Conservation (phyloP, 768 basidiomycete genomes). For the Boletales sp. region DNA sequence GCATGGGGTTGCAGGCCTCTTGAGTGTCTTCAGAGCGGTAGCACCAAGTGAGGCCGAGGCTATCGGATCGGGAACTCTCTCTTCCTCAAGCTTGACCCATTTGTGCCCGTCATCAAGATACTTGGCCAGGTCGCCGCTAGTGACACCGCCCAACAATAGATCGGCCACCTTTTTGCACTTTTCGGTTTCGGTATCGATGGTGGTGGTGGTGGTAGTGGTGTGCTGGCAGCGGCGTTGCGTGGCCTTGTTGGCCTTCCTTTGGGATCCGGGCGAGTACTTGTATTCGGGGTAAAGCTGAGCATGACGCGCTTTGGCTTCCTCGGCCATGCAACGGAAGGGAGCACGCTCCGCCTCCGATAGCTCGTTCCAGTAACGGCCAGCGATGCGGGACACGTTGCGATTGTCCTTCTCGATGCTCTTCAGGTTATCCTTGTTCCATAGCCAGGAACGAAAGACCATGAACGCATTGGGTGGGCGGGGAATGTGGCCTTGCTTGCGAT, state of each 20-base stretch:
- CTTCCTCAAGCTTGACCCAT: not conserved
- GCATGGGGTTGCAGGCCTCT: slow-evolving; percentile 6
- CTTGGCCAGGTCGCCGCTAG: slow-evolving; percentile 28
- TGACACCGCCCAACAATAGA: slow-evolving; percentile 33
- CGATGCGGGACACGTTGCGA: slow-evolving; percentile 68
- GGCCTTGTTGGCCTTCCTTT: slow-evolving; percentile 21
- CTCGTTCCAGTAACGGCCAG: slow-evolving; percentile 65
- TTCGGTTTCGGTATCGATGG: slow-evolving; percentile 29
- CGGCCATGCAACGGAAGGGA: slow-evolving; percentile 46
- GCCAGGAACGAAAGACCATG: slow-evolving; percentile 74
- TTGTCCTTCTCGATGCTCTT: slow-evolving; percentile 63
- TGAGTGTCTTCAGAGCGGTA: not conserved
- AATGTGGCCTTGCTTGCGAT: slow-evolving; percentile 48
- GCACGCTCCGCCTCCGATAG: slow-evolving; percentile 45
- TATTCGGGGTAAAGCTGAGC: slow-evolving; percentile 54
- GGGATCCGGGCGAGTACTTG: slow-evolving; percentile 53
- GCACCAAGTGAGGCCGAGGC: not conserved
- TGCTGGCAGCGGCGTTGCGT: slow-evolving; percentile 34
- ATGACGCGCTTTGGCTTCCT: slow-evolving; percentile 45
- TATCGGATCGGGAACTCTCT: not conserved
- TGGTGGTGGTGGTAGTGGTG: slow-evolving; percentile 6
- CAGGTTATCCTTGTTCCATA: slow-evolving; percentile 49
- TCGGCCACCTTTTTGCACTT: slow-evolving; percentile 39
- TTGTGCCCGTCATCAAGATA: slow-evolving; percentile 12
- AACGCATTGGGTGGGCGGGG: slow-evolving; percentile 84